Base-by-base conservation (phyloP, 2,329 filamentous ascomycete species). In the Elsinoe fawcettii region DNA sequence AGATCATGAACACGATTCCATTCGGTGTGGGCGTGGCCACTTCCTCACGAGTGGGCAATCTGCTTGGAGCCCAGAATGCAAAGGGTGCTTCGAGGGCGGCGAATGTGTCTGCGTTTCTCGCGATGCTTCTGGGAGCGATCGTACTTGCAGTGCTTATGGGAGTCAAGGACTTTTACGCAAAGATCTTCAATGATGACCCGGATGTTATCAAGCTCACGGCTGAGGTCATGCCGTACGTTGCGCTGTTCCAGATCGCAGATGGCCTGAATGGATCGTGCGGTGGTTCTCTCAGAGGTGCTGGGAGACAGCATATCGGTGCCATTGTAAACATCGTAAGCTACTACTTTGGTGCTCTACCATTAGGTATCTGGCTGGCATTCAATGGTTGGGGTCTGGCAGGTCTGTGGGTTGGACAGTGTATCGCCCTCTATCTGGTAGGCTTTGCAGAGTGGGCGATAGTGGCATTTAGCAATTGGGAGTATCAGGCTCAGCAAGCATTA, bases 241-340 rank as follows among this genome's bases (percentile, higher is more conserved):
- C 90, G 0, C 75, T 95, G 2, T 95, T 95, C 71, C 90, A 95
- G 73, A 91, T 95, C 59, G 89, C 90, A 0, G 90, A 95, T 67
- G 90, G 90, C 0, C 73, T 95, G 32, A 93, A 93, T 65, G 89
- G 90, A 1, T 87, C 83, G 59, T 95, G 90, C 66, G 90, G 90
- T 1, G 90, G 90, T 1, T 83, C 84, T 18, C 73, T 95, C 12
- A 74, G 90, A 62, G 90, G 90, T 0, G 93, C 92, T 88, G 90
- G 90, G 2, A 75, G 87, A 56, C 90, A 95, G 70, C 90, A 91
- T 77, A 80, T 95, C 51, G 90, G 90, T 12, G 90, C 89, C 1
- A 74, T 83, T 1, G 88, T 95, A 55, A 95, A 95, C 68, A 76
- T 91, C 14, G 71, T 91, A 16, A 89, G 86, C 67, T 95, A 95